phyloP scores from a whole-genome alignment of 192 early-diverging fungal species.

The Pilaira anomala region DNA sequence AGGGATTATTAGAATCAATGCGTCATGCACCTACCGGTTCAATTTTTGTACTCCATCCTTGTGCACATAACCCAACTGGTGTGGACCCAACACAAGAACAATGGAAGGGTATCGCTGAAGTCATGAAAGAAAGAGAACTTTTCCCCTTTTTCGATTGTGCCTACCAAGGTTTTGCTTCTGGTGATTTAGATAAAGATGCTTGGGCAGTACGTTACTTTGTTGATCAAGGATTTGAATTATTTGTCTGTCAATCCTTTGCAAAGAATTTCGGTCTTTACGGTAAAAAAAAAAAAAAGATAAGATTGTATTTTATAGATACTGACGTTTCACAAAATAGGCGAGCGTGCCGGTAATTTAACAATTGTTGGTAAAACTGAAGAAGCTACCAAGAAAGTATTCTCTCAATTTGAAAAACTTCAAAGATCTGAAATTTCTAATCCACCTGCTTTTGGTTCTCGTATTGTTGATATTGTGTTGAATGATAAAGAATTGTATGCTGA shows the following conservation, averaged over 20 bases:
- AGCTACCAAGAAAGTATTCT: conserved; percentile 57
- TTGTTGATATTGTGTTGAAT: conserved; percentile 83
- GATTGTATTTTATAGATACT: neutral
- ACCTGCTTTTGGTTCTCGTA: conserved; percentile 84
- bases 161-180: conserved; percentile 98
- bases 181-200: conserved; percentile 88
- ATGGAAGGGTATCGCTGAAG: conserved; percentile 89
- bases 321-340: conserved; percentile 44
- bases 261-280: conserved; percentile 99
- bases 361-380: conserved; percentile 60
- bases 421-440: conserved; percentile 89
- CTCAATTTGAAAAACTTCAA: conserved; percentile 81
- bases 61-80: conserved; percentile 99
- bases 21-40: conserved; percentile 71
- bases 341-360: conserved; percentile 85
- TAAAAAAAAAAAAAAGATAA: conserved; percentile 13
- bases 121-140: conserved; percentile 63
- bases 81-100: conserved; percentile 94
- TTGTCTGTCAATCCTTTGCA: conserved; percentile 90
- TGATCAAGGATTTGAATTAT: conserved; percentile 83
- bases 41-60: conserved; percentile 90
- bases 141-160: conserved; percentile 98
- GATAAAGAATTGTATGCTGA: conserved; percentile 74
- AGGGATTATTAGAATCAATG: conserved; percentile 70
- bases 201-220: conserved; percentile 93